Conservation (phyloP, 768 basidiomycete genomes). For the Russula sp. region DNA sequence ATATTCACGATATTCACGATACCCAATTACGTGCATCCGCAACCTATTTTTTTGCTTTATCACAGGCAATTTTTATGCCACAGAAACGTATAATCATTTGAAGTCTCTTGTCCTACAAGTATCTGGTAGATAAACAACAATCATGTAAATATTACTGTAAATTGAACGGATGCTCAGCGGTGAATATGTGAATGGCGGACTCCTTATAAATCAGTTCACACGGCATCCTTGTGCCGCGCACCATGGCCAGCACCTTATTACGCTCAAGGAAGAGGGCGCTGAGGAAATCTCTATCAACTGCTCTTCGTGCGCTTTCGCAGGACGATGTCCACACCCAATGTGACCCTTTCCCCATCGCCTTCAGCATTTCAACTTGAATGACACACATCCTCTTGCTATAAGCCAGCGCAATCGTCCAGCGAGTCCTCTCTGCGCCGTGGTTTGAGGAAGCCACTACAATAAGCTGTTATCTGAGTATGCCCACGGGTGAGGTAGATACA, state of each 20-base stretch:
- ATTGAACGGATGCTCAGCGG: no score
- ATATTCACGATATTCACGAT: no score
- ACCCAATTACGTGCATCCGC: neutral
- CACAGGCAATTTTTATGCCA: neutral
- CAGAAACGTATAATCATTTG: neutral
- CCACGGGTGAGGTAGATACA: constrained; percentile 65
- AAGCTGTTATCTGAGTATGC: constrained; percentile 83
- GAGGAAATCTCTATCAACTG: constrained; percentile 48
- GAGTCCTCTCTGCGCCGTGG: constrained; percentile 49
- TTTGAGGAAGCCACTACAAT: constrained; percentile 51
- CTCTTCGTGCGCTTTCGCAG: constrained; percentile 45
- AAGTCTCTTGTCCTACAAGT: neutral
- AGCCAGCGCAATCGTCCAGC: constrained; percentile 50
- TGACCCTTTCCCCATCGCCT: constrained; percentile 33
- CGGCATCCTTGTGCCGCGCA: neutral
- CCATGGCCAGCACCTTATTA: constrained; percentile 1
- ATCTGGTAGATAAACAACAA: neutral
- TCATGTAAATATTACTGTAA: neutral
- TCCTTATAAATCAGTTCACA: neutral
- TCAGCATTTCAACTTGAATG: constrained; percentile 15
- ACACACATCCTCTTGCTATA: constrained; percentile 3
- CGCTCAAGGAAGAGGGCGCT: constrained; percentile 52
- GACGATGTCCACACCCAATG: constrained; percentile 59
- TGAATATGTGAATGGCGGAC: no score
- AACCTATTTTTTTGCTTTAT: neutral